Evolutionary conservation across 306 rosid species (phyloP).

Genomic region (Abrus precatorius): DNA sequence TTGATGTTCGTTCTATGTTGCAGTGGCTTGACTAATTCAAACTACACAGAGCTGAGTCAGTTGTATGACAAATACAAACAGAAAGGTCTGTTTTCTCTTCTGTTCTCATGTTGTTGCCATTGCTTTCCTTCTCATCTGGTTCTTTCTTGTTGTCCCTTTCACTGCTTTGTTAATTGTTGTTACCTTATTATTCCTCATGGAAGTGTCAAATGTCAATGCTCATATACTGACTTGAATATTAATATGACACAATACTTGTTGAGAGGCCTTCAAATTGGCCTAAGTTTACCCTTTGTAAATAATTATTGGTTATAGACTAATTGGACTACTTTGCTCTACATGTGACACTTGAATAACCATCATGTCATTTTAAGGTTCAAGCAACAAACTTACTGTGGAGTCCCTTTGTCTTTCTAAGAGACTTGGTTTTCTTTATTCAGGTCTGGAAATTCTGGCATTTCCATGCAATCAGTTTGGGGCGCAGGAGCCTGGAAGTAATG

Average conservation of each 20-base stretch:
- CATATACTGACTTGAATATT: not conserved
- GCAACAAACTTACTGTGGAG: not conserved
- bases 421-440: constrained; percentile 46
- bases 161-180: not conserved
- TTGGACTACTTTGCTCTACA: not conserved
- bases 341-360: not conserved
- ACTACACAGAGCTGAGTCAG: constrained; percentile 92
- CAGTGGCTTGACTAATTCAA: constrained; percentile 98
- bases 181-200: not conserved
- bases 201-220: not conserved
- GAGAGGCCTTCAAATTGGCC: not conserved
- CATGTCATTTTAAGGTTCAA: constrained; percentile 10
- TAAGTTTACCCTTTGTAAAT: not conserved
- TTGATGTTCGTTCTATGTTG: constrained; percentile 48
- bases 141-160: constrained; percentile 7
- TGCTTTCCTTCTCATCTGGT: not conserved
- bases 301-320: not conserved
- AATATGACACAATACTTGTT: not conserved
- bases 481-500: constrained; percentile 94
- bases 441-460: constrained; percentile 93
- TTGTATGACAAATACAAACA: constrained; percentile 85
- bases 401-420: constrained; percentile 22
- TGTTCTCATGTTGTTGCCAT: not conserved
- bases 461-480: constrained; percentile 98
- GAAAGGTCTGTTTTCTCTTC: constrained; percentile 66